Evolutionary conservation across 2,329 filamentous ascomycete genomes (phyloP).

Genomic region (Sporothrix brunneoviolacea): DNA sequence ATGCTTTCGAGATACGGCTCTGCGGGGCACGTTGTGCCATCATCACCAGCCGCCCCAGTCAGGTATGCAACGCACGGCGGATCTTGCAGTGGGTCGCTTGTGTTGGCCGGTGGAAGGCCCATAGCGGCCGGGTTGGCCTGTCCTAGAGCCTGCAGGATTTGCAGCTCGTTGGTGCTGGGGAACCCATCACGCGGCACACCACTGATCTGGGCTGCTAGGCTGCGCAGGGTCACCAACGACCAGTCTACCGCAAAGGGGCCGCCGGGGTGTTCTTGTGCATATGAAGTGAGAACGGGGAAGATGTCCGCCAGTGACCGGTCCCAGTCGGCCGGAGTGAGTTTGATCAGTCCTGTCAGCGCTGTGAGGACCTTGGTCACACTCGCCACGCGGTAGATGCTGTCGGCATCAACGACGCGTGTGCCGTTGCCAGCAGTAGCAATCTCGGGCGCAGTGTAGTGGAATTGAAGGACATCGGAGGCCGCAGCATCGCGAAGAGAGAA

Average conservation of each 20-base stretch:
- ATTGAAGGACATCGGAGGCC: conserved; percentile 24
- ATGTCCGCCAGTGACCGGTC: conserved; percentile 8
- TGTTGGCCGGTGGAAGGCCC: conserved; percentile 8
- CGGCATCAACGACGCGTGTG: conserved; percentile 22
- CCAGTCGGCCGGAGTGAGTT: conserved; percentile 3
- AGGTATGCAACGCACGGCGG: conserved; percentile 6
- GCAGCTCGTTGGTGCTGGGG: conserved; percentile 8
- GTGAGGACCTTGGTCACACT: conserved; percentile 33
- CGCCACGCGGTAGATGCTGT: conserved; percentile 32
- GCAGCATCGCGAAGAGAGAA: conserved; percentile 10
- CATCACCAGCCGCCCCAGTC: background rate
- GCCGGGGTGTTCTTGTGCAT: conserved; percentile 9
- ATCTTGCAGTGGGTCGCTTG: conserved; percentile 6
- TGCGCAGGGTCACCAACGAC: conserved; percentile 22
- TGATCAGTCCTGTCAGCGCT: conserved; percentile 25
- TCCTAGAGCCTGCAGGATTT: background rate
- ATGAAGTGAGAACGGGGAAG: conserved; percentile 14
- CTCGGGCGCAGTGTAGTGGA: conserved; percentile 33
- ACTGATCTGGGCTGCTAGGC: conserved; percentile 21
- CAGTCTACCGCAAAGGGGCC: conserved; percentile 22
- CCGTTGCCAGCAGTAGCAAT: conserved; percentile 22
- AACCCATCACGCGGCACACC: conserved; percentile 20
- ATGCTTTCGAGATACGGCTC: conserved; percentile 2
- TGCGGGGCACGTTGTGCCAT: background rate
- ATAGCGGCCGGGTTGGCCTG: background rate